Evolutionary conservation across 2,329 filamentous ascomycete genomes (phyloP), one percentile per base, ranked within the genome.

Genomic region (Calonectria henricotiae): DNA sequence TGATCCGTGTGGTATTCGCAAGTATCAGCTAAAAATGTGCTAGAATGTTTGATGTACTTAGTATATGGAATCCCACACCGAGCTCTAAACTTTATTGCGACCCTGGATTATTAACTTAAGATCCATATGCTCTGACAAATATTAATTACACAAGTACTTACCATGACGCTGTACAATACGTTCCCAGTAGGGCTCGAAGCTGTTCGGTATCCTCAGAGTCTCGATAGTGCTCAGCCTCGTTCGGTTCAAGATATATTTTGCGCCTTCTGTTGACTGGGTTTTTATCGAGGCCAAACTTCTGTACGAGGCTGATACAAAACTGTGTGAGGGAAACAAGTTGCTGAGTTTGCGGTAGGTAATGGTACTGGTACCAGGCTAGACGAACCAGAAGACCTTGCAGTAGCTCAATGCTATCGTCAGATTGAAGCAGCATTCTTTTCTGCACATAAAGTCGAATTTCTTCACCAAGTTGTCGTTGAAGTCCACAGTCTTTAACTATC

Each of bases 361-460:
- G 55, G 44, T 67, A 67, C 32, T 67, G 65, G 41, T 67, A 62
- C 65, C 65, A 67, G 17, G 65, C 65, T 32, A 67, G 11, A 23
- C 62, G 30, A 13, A 67, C n/a, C 2, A 67, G 54, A 2, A 67
- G 12, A 9, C 54, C 65, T 20, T 67, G 58, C 0, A 68, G 35
- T 4, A 68, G 58, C 44, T 68, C 58, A 12, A 63, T 9, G 65
- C 46, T 68, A 4, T 27, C 54, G 11, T 63, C 58, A 20, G 65
- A 63, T 7, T 55, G 44, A 4, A 63, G 25, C 4, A 68, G n/a
- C 2, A 68, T 30, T 35, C 30, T 63, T n/a, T 27, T 62, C 37
- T 68, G 58, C 12, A 51, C 13, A 15, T 68, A 23, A n/a, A 46
- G 23, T 11, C 58, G 44, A 17, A 68, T 43, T 13, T 68, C 58